Evolutionary conservation across 345 rosid species (phyloP).

Genomic region (Populus pruinosa): DNA sequence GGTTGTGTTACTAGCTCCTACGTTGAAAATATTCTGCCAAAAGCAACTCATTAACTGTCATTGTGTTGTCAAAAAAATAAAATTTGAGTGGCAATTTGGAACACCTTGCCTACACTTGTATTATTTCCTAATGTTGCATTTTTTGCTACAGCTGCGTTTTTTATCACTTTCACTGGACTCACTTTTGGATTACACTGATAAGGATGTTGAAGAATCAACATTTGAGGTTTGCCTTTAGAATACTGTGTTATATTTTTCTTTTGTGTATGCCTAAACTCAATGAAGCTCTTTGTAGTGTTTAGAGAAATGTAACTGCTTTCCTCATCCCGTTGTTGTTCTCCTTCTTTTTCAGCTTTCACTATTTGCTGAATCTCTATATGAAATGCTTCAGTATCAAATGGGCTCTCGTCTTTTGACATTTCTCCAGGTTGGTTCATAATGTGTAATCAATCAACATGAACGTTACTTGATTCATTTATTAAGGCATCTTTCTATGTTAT

Average conservation of each 20-base stretch:
- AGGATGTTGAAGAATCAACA: slow-evolving; percentile 86
- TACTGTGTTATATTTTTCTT: neutral
- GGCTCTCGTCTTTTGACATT: slow-evolving; percentile 70
- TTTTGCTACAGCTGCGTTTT: slow-evolving; percentile 56
- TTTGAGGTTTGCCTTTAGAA: slow-evolving; percentile 59
- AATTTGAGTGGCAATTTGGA: neutral
- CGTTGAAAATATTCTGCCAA: slow-evolving; percentile 2
- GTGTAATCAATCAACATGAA: neutral
- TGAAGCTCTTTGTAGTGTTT: neutral
- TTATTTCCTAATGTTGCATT: neutral
- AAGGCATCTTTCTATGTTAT: slow-evolving; percentile 1
- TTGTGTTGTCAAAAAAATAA: neutral
- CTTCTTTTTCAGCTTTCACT: slow-evolving; percentile 63
- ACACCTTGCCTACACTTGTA: neutral
- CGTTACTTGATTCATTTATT: slow-evolving; percentile 6
- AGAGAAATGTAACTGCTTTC: neutral
- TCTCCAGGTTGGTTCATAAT: slow-evolving; percentile 62
- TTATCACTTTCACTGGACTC: slow-evolving; percentile 85
- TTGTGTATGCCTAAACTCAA: neutral
- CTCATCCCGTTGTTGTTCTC: slow-evolving; percentile 10
- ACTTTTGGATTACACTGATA: slow-evolving; percentile 84
- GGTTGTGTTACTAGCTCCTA: slow-evolving; percentile 5
- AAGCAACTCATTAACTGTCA: neutral
- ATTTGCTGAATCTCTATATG: slow-evolving; percentile 86
- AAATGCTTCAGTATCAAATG: slow-evolving; percentile 97